Conservation (phyloP, 768 basidiomycete genomes). For the Antrodiella citrinella region DNA sequence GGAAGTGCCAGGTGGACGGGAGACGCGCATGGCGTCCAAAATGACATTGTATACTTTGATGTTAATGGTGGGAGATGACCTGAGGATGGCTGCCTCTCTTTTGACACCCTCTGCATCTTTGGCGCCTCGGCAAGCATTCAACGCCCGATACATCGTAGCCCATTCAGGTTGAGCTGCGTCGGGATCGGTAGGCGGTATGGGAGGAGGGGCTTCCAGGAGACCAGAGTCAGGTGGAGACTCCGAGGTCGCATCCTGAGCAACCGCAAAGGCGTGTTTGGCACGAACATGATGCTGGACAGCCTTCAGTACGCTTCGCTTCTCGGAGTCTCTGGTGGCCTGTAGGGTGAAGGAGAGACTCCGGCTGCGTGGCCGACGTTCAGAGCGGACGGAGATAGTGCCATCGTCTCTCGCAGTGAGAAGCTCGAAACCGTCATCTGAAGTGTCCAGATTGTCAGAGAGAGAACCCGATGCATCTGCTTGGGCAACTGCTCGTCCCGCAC, state of each 20-base stretch:
- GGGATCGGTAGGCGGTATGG: not conserved
- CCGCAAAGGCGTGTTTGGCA: conserved; percentile 45
- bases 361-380: conserved; percentile 41
- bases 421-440: conserved; percentile 54
- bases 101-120: not conserved
- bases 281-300: conserved; percentile 59
- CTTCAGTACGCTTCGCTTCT: conserved; percentile 38
- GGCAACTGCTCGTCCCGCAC: conserved; percentile 60
- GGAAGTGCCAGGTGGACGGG: conserved; percentile 42
- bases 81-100: not conserved
- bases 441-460: conserved; percentile 31
- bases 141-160: not conserved
- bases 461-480: conserved; percentile 59
- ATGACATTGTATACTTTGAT: conserved; percentile 17
- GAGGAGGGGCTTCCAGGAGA: not conserved
- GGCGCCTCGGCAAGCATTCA: not conserved
- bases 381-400: conserved; percentile 9
- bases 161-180: not conserved
- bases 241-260: conserved; percentile 6
- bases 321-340: conserved; percentile 30
- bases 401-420: conserved; percentile 22
- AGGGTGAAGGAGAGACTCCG: conserved; percentile 49
- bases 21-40: conserved; percentile 27
- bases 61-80: conserved; percentile 20
- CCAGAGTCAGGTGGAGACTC: not conserved